phyloP scores from a whole-genome alignment of 2,329 filamentous ascomycete species.

The Gnomoniopsis smithogilvyi region DNA sequence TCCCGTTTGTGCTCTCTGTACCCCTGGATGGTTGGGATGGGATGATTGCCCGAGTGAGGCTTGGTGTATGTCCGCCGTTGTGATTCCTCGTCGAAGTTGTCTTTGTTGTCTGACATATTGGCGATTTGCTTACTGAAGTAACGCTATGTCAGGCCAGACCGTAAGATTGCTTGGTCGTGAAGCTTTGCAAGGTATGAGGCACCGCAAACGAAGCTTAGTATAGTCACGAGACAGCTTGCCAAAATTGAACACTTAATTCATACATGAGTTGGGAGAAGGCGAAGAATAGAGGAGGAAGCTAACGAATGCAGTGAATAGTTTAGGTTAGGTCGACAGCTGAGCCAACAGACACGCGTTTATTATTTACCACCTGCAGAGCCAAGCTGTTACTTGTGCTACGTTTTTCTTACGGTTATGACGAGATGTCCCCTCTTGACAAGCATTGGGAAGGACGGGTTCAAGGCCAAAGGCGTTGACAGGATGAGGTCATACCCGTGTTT shows the following conservation, averaged over 20 bases:
- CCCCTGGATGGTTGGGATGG: slow-evolving; percentile 46
- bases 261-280: too few relatives aligned
- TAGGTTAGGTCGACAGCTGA: too few relatives aligned
- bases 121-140: neutral
- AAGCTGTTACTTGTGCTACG: too few relatives aligned
- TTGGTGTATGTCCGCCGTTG: slow-evolving; percentile 31
- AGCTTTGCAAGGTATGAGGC: neutral
- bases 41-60: slow-evolving; percentile 40
- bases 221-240: too few relatives aligned
- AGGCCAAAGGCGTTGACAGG: slow-evolving; percentile 3
- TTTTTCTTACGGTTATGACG: slow-evolving; percentile 3
- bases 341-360: too few relatives aligned
- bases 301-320: too few relatives aligned
- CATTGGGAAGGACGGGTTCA: neutral
- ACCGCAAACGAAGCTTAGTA: too few relatives aligned
- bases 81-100: slow-evolving; percentile 31
- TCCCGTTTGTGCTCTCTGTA: slow-evolving; percentile 45
- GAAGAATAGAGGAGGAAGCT: too few relatives aligned
- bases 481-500: slow-evolving; percentile 18
- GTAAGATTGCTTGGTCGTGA: neutral
- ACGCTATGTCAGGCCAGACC: neutral
- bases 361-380: too few relatives aligned
- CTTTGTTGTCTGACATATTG: slow-evolving; percentile 34
- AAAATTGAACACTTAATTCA: too few relatives aligned
- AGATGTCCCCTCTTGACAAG: neutral